phyloP scores from a whole-genome alignment of 768 basidiomycete genomes.

The Lentinus brumalis region DNA sequence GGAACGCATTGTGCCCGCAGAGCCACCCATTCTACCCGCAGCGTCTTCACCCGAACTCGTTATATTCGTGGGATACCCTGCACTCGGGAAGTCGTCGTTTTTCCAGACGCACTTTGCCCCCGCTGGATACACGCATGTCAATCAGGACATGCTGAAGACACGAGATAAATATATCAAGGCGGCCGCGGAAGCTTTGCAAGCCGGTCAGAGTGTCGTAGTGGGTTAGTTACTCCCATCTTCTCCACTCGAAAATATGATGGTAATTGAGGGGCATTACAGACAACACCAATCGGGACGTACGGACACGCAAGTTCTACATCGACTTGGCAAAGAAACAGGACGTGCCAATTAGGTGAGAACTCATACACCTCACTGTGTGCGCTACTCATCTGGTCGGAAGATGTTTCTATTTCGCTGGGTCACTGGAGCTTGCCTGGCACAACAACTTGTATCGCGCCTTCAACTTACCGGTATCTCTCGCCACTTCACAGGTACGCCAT shows the following conservation, averaged over 20 bases:
- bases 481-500: conserved; percentile 42
- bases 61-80: conserved; percentile 63
- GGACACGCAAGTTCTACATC: conserved; percentile 73
- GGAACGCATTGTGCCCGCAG: conserved; percentile 52
- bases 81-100: conserved; percentile 82
- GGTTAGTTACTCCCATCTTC: conserved; percentile 48
- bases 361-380: background rate
- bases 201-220: conserved; percentile 71
- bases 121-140: conserved; percentile 76
- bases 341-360: conserved; percentile 55
- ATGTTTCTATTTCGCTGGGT: conserved; percentile 75
- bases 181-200: conserved; percentile 54
- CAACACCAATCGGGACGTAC: conserved; percentile 84
- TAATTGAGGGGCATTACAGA: conserved; percentile 46
- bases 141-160: conserved; percentile 82
- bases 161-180: conserved; percentile 73
- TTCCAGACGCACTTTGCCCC: conserved; percentile 69
- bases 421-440: conserved; percentile 86
- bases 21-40: conserved; percentile 46
- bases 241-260: background rate
- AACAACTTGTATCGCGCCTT: conserved; percentile 90
- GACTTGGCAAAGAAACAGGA: conserved; percentile 59
- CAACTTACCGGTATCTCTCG: conserved; percentile 50
- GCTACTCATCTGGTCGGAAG: conserved; percentile 37
- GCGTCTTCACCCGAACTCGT: conserved; percentile 46